Percentiles rank a stretch among this genome's conserved stretches.
Evolutionary conservation across 1,139 yeast species (phyloP).

Genomic region (Blastobotrys aristatus): DNA sequence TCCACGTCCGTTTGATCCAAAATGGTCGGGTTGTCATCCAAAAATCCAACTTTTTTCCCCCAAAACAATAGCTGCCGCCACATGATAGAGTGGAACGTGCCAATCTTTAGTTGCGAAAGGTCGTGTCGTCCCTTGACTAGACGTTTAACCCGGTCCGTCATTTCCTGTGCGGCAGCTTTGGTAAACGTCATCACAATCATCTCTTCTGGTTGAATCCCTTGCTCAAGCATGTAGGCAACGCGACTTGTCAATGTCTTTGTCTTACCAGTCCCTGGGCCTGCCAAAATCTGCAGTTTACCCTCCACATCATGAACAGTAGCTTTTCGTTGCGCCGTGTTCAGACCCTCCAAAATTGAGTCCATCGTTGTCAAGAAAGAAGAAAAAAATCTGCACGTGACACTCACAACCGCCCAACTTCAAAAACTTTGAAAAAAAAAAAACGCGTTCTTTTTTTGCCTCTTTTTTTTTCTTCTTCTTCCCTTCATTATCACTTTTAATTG

Average conservation of each 20-base stretch:
- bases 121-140: slow-evolving; percentile 19
- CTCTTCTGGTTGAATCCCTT: slow-evolving; percentile 49
- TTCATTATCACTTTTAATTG: background rate
- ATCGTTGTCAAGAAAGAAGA: no score
- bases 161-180: slow-evolving; percentile 82
- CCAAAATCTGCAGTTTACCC: slow-evolving; percentile 67
- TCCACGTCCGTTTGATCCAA: slow-evolving; percentile 62
- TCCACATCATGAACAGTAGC: slow-evolving; percentile 57
- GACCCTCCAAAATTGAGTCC: slow-evolving; percentile 17
- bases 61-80: slow-evolving; percentile 51
- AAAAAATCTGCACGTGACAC: no score
- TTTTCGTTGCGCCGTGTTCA: slow-evolving; percentile 53
- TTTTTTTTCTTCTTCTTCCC: background rate
- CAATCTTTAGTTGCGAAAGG: slow-evolving; percentile 50
- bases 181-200: slow-evolving; percentile 88
- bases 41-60: slow-evolving; percentile 50
- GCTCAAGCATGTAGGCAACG: slow-evolving; percentile 59
- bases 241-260: slow-evolving; percentile 76
- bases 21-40: slow-evolving; percentile 42
- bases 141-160: slow-evolving; percentile 53
- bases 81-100: slow-evolving; percentile 86
- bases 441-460: background rate
- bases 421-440: background rate
- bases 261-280: slow-evolving; percentile 83
- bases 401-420: no score